phyloP scores from a whole-genome alignment of 371 early-diverging fungal genomes.

The Apophysomyces ossiformis region DNA sequence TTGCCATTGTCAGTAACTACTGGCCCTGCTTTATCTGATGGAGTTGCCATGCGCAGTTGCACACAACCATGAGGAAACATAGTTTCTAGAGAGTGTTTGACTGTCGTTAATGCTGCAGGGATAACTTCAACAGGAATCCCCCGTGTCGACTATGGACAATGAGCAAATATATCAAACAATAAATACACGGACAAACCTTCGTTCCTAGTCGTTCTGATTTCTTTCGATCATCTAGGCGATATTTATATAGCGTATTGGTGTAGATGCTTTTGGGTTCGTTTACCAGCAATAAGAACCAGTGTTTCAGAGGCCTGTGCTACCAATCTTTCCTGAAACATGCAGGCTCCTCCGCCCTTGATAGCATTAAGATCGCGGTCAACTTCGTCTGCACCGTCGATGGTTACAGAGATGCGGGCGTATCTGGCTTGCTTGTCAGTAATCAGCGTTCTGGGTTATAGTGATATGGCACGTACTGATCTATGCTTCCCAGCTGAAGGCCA shows the following conservation, averaged over 20 bases:
- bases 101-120: constrained; percentile 63
- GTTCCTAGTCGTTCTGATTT: constrained; percentile 77
- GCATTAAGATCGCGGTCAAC: constrained; percentile 79
- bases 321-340: constrained; percentile 91
- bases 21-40: constrained; percentile 89
- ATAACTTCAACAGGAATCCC: constrained; percentile 93
- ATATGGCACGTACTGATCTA: constrained; percentile 61
- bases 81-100: constrained; percentile 15
- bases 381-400: constrained; percentile 95
- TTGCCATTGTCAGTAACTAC: constrained; percentile 96
- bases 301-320: constrained; percentile 84
- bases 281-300: constrained; percentile 85
- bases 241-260: background rate
- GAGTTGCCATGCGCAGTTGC: constrained; percentile 75
- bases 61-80: constrained; percentile 38
- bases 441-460: background rate
- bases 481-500: constrained; percentile 63
- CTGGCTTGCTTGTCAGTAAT: constrained; percentile 18
- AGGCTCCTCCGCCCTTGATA: constrained; percentile 96
- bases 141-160: constrained; percentile 67
- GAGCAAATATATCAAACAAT: background rate
- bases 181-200: constrained; percentile 46
- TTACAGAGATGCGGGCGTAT: constrained; percentile 76
- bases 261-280: background rate
- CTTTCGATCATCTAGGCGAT: constrained; percentile 74